Conservation (phyloP, 176 grass and related monocot species). For the Musa schizocarpa region DNA sequence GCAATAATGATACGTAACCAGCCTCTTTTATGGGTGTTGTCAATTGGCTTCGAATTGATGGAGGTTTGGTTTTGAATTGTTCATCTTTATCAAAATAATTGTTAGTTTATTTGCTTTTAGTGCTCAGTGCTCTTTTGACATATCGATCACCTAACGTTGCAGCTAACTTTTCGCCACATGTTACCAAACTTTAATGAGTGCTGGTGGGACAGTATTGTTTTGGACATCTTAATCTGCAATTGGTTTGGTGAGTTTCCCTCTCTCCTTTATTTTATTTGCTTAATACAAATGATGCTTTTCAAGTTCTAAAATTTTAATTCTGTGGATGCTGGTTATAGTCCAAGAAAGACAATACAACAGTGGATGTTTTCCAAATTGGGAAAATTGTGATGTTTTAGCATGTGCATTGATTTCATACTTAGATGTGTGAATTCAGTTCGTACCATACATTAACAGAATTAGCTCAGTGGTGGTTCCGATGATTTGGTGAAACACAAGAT, state of each 20-base stretch:
- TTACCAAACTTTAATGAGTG: conserved; percentile 98
- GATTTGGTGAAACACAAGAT: no score
- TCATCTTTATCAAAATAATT: background rate
- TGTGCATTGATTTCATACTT: no score
- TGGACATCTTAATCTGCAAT: conserved; percentile 98
- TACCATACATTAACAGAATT: no score
- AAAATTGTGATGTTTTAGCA: no score
- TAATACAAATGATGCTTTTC: conserved; percentile 2
- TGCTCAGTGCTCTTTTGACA: background rate
- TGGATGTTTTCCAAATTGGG: no score
- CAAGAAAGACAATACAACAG: no score
- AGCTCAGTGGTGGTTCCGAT: no score
- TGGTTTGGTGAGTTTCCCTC: conserved; percentile 80
- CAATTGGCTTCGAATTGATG: conserved; percentile 98
- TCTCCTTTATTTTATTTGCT: conserved; percentile 19
- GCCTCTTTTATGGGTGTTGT: conserved; percentile 94
- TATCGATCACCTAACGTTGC: conserved; percentile 11
- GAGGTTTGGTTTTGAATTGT: conserved; percentile 35
- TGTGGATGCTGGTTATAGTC: background rate
- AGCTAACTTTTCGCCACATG: conserved; percentile 99
- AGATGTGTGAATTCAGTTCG: no score
- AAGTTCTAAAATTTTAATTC: background rate
- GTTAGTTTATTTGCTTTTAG: background rate
- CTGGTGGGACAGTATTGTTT: conserved; percentile 97
- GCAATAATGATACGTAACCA: conserved; percentile 99